Evolutionary conservation across 495 filamentous ascomycete species (phyloP).

Genomic region (Hypomontagnella submonticulosa): DNA sequence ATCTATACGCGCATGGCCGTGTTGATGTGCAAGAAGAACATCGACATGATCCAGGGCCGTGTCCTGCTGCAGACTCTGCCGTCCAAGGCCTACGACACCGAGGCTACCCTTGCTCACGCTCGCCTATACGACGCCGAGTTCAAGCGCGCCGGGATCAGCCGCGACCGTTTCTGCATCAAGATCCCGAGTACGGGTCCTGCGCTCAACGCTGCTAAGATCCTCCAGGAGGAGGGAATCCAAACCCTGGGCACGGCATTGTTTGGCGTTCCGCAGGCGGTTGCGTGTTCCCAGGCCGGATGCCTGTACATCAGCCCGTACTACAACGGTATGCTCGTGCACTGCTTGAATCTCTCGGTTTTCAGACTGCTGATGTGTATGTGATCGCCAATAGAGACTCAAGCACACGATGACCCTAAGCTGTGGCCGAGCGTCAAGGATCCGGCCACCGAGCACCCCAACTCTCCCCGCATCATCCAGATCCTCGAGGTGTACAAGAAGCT

Average conservation of each 20-base stretch:
- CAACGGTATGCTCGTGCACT: constrained; percentile 46
- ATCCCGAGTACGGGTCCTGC: constrained; percentile 46
- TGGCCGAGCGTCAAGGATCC: constrained; percentile 50
- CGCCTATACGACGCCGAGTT: constrained; percentile 55
- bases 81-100: constrained; percentile 52
- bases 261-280: constrained; percentile 45
- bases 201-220: constrained; percentile 46
- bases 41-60: constrained; percentile 54
- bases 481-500: constrained; percentile 49
- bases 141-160: constrained; percentile 50
- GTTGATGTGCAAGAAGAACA: constrained; percentile 56
- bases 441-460: constrained; percentile 53
- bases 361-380: neutral
- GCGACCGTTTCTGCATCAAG: constrained; percentile 51
- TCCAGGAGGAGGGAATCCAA: constrained; percentile 43
- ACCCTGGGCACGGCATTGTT: constrained; percentile 46
- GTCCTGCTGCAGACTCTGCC: constrained; percentile 55
- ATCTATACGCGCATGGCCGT: constrained; percentile 58
- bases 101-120: constrained; percentile 52
- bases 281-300: constrained; percentile 44
- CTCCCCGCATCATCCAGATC: constrained; percentile 53
- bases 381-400: constrained; percentile 35
- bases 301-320: constrained; percentile 49
- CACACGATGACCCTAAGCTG: constrained; percentile 45
- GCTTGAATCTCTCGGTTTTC: neutral